Percentiles rank a stretch among this genome's conserved stretches.
These are phyloP conservation scores for Microdochium bolleyi DNA, from an alignment of 2,329 filamentous ascomycete genomes.

Conservation along the genomic window DNA sequence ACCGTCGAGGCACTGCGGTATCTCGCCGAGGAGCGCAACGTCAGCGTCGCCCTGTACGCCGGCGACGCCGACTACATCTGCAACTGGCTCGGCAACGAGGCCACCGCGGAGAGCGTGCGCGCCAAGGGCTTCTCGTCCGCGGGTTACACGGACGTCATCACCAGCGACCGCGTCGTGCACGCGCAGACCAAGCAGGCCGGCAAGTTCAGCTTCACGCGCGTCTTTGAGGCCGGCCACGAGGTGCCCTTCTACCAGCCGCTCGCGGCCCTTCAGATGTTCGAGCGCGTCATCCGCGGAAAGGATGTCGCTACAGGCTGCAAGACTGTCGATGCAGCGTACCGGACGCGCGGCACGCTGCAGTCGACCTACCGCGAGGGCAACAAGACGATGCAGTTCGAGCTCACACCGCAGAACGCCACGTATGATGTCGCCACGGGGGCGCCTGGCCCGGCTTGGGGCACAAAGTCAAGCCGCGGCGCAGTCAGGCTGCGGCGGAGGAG, in stretches of 20 bases:
- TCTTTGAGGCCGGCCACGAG: conserved; percentile 32
- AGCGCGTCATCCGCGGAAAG: conserved; percentile 34
- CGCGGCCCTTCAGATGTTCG: conserved; percentile 38
- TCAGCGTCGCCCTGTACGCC: conserved; percentile 18
- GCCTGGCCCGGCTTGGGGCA: conserved; percentile 18
- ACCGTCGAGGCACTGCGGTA: conserved; percentile 14
- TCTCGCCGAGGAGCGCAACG: conserved; percentile 11
- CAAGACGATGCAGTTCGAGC: conserved; percentile 22
- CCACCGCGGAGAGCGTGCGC: conserved; percentile 21
- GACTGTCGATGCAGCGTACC: conserved; percentile 12
- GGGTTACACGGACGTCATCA: conserved; percentile 37
- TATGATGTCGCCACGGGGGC: conserved; percentile 20
- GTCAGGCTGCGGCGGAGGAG: too few species aligned
- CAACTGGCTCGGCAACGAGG: conserved; percentile 22
- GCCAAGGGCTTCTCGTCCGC: conserved; percentile 31
- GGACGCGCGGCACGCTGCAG: conserved; percentile 26
- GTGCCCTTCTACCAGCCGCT: conserved; percentile 47
- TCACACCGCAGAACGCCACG: conserved; percentile 19
- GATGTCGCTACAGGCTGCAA: conserved; percentile 40
- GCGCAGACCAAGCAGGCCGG: conserved; percentile 44
- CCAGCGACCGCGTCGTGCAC: conserved; percentile 33
- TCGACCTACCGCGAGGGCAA: conserved; percentile 38
- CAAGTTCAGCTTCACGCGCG: conserved; percentile 38
- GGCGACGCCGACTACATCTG: conserved; percentile 24
- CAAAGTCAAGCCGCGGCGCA: too few species aligned